These are phyloP conservation scores for Vitis rotundifolia DNA, from an alignment of 164 flowering plant species.

Conservation along the genomic window DNA sequence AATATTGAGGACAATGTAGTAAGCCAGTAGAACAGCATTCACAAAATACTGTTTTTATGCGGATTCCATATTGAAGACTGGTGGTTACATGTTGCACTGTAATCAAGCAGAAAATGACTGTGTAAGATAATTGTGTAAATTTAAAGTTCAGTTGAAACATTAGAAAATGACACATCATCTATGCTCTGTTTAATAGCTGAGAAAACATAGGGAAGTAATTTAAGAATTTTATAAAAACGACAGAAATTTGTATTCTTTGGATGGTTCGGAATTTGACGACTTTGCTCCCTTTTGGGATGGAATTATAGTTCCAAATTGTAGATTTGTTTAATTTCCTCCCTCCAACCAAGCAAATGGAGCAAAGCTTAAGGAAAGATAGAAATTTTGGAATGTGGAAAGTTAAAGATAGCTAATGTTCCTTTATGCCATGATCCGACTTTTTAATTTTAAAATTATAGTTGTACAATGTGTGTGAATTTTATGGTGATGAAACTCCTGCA, in stretches of 20 bases:
- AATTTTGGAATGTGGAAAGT: neutral
- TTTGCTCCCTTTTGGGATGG: neutral
- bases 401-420: neutral
- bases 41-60: neutral
- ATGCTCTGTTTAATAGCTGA: neutral
- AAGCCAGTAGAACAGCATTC: constrained; percentile 8
- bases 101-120: neutral
- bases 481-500: neutral
- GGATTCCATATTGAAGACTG: neutral
- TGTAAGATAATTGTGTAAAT: neutral
- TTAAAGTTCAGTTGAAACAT: neutral
- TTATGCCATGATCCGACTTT: neutral
- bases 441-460: neutral
- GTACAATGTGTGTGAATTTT: neutral
- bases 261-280: neutral
- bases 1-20: constrained; percentile 17
- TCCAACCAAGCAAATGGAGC: neutral
- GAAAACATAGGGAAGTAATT: neutral
- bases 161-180: neutral
- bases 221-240: neutral
- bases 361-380: neutral
- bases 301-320: neutral
- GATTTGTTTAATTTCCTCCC: neutral
- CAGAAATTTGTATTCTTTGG: neutral
- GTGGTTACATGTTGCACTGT: neutral